These are phyloP conservation scores for Ophiocordyceps unilateralis DNA, from an alignment of 2,329 filamentous ascomycete genomes.

Conservation along the genomic window DNA sequence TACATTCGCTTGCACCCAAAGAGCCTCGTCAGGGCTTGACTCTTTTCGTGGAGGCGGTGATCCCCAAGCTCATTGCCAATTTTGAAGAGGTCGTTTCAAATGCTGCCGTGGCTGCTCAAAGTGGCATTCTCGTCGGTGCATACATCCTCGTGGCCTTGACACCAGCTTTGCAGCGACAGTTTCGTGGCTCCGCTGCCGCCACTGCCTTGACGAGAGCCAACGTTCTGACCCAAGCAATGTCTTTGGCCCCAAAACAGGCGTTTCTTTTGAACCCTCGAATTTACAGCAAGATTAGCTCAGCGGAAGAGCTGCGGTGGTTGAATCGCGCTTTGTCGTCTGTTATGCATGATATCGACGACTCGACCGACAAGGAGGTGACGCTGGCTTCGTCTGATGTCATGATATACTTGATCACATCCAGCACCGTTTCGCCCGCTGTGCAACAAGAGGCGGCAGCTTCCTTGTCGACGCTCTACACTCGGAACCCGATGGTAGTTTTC, in stretches of 20 bases:
- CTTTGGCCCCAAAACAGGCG: slow-evolving; percentile 63
- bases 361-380: slow-evolving; percentile 29
- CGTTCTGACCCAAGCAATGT: slow-evolving; percentile 47
- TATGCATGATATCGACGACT: slow-evolving; percentile 33
- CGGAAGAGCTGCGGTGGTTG: slow-evolving; percentile 68
- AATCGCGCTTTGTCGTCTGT: slow-evolving; percentile 50
- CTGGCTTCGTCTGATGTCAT: slow-evolving; percentile 70
- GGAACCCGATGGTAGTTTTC: slow-evolving; percentile 39
- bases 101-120: slow-evolving; percentile 63
- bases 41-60: slow-evolving; percentile 34
- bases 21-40: slow-evolving; percentile 28
- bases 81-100: slow-evolving; percentile 69
- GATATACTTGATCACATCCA: slow-evolving; percentile 58
- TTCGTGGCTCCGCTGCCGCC: slow-evolving; percentile 32
- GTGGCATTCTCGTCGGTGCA: slow-evolving; percentile 61
- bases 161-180: slow-evolving; percentile 32
- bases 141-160: slow-evolving; percentile 56
- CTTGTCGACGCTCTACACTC: slow-evolving; percentile 48
- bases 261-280: slow-evolving; percentile 73
- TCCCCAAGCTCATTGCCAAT: slow-evolving; percentile 43
- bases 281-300: slow-evolving; percentile 59
- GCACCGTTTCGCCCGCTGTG: slow-evolving; percentile 39
- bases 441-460: slow-evolving; percentile 44
- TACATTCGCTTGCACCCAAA: slow-evolving; percentile 36
- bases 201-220: slow-evolving; percentile 37